phyloP scores from a whole-genome alignment of 306 rosid genomes.

The Macrotyloma uniflorum region DNA sequence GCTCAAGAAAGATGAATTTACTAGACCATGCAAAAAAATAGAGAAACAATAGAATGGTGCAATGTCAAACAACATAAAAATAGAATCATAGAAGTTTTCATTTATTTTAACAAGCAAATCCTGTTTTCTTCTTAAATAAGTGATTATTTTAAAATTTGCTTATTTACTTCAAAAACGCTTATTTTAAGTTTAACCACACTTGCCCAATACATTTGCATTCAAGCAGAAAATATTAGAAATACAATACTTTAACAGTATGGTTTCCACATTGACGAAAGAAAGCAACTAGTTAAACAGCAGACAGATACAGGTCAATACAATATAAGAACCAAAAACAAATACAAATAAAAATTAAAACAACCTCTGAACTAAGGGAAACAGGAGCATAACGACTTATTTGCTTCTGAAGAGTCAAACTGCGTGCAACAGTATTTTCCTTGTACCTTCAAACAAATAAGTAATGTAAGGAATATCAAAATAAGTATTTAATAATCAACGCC shows the following conservation, averaged over 20 bases:
- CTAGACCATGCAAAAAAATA: neutral
- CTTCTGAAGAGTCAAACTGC: slow-evolving; percentile 68
- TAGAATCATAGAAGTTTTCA: neutral
- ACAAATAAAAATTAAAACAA: slow-evolving; percentile 32
- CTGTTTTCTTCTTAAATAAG: neutral
- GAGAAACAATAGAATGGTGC: neutral
- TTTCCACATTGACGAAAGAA: neutral
- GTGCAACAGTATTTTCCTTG: slow-evolving; percentile 60
- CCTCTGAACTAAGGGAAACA: slow-evolving; percentile 77
- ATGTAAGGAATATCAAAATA: slow-evolving; percentile 24
- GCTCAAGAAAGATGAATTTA: neutral
- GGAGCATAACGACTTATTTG: slow-evolving; percentile 81
- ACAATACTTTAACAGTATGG: neutral
- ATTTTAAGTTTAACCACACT: neutral
- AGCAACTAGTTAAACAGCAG: neutral
- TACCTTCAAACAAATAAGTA: slow-evolving; percentile 63
- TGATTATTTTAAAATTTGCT: neutral
- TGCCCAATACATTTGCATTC: neutral
- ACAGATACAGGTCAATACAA: slow-evolving; percentile 16
- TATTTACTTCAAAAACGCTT: neutral
- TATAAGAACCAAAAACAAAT: slow-evolving; percentile 28
- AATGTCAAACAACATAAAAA: neutral
- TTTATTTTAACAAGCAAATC: too few species aligned
- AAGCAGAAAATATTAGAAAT: slow-evolving; percentile 12
- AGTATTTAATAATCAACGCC: slow-evolving; percentile 35